phyloP scores from a whole-genome alignment of 164 flowering plant species.

The Vitis labrusca region DNA sequence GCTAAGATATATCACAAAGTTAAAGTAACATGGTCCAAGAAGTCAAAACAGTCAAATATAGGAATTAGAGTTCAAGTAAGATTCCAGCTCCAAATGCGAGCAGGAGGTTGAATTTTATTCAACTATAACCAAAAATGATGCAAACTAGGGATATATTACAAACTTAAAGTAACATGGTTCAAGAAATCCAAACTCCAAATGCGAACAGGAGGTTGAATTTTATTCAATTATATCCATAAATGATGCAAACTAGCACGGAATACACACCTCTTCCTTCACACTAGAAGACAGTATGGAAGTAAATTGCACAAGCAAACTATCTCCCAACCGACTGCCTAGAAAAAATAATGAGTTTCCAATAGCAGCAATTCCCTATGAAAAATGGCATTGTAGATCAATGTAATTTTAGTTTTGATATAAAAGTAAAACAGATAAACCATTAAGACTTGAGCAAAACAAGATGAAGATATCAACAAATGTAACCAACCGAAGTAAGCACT shows the following conservation, averaged over 20 bases:
- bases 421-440: conserved; percentile 1
- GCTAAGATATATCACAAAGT: too few relatives aligned
- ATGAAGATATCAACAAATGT: neutral
- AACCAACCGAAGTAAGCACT: conserved; percentile 87
- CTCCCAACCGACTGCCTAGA: conserved; percentile 95
- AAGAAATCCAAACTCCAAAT: neutral
- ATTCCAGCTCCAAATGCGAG: neutral
- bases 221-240: conserved; percentile 5
- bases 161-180: neutral
- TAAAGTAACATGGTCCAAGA: neutral
- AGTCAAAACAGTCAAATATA: neutral
- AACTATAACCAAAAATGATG: conserved; percentile 6
- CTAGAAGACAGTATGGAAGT: conserved; percentile 44
- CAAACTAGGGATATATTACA: neutral
- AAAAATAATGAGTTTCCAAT: conserved; percentile 85
- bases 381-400: neutral
- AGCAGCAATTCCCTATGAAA: conserved; percentile 71
- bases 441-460: neutral
- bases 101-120: neutral
- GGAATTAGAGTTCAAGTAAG: too few relatives aligned
- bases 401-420: neutral
- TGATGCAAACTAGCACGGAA: neutral
- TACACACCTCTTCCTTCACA: conserved; percentile 86
- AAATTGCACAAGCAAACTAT: conserved; percentile 93
- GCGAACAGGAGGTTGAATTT: neutral